Evolutionary conservation across 192 early-diverging fungal genomes (phyloP), one percentile per base, ranked within the genome.

Genomic region (Umbelopsis ramanniana): DNA sequence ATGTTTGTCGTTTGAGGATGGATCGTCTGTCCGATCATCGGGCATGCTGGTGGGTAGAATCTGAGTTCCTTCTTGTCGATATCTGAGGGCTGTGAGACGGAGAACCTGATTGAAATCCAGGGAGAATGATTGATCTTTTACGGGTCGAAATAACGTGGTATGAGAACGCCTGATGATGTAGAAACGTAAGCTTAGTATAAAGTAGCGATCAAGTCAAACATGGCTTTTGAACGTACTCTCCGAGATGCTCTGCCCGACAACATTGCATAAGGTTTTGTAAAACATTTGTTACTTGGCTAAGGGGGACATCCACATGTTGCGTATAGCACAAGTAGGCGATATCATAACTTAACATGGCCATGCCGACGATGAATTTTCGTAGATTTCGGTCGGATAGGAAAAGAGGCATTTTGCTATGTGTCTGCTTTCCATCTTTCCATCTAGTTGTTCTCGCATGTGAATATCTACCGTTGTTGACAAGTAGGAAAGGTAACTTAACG

Each of bases 321-420:
- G 84, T 83, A 73, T 84, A 77, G 67, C 87, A 88, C 14, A 88
- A 68, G 73, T 86, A 88, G 5, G 82, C 87, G 67, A 88, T 79
- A 24, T 88, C 77, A 52, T 88, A 88, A 70, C 86, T 88, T 19
- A 88, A 68, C 79, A 85, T 81, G 1, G 81, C 79, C 53, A 88
- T 74, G 8, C 85, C 87, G 19, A 73, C 55, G 1, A 77, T 76
- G 66, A 86, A 88, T 1, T 45, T 45, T 26, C 74, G 68, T 4
- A 76, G 46, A 50, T 88, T 85, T 14, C 74, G 68, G 24, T 83
- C 82, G 1, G 76, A 72, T 45, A 88, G 26, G 55, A 79, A 86
- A 4, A 88, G 76, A 7, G 81, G 75, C 52, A 79, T 69, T 57
- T 85, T 86, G 29, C 80, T 84, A 47, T 46, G 33, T 19, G 15